Conservation (phyloP, 2,329 filamentous ascomycete species). For the Trichoderma hamatum region DNA sequence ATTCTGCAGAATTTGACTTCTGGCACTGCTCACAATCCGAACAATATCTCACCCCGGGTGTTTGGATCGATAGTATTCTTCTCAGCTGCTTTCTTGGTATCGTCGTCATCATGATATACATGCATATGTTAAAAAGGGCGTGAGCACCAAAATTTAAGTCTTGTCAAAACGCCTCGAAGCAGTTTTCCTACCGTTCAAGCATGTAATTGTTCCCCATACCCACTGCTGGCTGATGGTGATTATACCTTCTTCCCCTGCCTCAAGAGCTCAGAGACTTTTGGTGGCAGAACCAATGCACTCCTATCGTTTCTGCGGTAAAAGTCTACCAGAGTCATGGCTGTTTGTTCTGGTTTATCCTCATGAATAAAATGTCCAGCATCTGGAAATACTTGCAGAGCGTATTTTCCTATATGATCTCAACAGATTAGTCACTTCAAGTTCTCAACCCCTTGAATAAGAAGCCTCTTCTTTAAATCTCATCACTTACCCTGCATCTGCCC, state of each 20-base stretch:
- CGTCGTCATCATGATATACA: background rate
- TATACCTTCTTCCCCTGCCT: slow-evolving; percentile 64
- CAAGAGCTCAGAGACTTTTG: slow-evolving; percentile 81
- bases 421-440: background rate
- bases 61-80: background rate
- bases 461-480: background rate
- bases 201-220: background rate
- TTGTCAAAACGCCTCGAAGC: slow-evolving; percentile 11
- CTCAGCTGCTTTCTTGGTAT: background rate
- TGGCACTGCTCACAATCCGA: background rate
- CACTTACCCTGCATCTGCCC: slow-evolving; percentile 89
- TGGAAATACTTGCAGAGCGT: slow-evolving; percentile 90
- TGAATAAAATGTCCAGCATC: slow-evolving; percentile 97
- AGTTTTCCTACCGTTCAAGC: background rate
- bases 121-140: background rate
- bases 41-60: background rate
- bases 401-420: slow-evolving; percentile 67
- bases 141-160: slow-evolving; percentile 2
- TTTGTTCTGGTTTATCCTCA: slow-evolving; percentile 91
- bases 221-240: background rate
- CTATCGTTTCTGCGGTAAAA: slow-evolving; percentile 93
- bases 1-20: background rate
- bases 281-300: slow-evolving; percentile 80
- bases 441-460: background rate
- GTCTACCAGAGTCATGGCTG: slow-evolving; percentile 80